Percentiles rank a stretch among this genome's conserved stretches.
phyloP scores from a whole-genome alignment of 208 protist genomes.

The Wallacemonas sp. region DNA sequence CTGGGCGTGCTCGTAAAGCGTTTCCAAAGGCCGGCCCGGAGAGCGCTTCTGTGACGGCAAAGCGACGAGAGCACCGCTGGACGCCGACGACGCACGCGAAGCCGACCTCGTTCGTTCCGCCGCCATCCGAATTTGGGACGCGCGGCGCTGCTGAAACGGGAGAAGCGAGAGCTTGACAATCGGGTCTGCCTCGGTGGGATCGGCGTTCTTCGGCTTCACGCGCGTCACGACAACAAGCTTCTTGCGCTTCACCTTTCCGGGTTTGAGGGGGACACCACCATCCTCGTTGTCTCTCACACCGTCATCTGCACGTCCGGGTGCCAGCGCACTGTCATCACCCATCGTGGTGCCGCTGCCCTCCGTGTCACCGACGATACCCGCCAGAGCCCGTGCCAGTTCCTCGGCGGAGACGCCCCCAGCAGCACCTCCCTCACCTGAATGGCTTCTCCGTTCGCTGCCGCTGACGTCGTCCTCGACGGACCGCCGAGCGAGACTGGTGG shows the following conservation, averaged over 20 bases:
- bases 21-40: constrained; percentile 11
- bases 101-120: constrained; percentile 5
- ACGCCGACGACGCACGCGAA: neutral
- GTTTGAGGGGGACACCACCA: neutral
- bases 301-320: neutral
- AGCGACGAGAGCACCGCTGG: neutral
- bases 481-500: neutral
- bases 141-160: constrained; percentile 17
- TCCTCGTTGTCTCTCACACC: too few relatives aligned
- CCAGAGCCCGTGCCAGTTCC: neutral
- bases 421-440: neutral
- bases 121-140: constrained; percentile 9
- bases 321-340: too few relatives aligned
- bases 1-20: constrained; percentile 27
- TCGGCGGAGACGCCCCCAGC: neutral
- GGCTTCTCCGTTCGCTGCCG: neutral
- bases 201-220: constrained; percentile 14
- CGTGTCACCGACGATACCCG: neutral
- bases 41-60: neutral
- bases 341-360: neutral
- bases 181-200: constrained; percentile 32
- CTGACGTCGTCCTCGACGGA: neutral
- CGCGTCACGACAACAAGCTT: constrained; percentile 54
- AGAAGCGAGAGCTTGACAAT: constrained; percentile 35
- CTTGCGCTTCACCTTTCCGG: constrained; percentile 42